Evolutionary conservation across 495 filamentous ascomycete species (phyloP), one percentile per base, ranked within the genome.

Genomic region (Polyplosphaeria fusca): DNA sequence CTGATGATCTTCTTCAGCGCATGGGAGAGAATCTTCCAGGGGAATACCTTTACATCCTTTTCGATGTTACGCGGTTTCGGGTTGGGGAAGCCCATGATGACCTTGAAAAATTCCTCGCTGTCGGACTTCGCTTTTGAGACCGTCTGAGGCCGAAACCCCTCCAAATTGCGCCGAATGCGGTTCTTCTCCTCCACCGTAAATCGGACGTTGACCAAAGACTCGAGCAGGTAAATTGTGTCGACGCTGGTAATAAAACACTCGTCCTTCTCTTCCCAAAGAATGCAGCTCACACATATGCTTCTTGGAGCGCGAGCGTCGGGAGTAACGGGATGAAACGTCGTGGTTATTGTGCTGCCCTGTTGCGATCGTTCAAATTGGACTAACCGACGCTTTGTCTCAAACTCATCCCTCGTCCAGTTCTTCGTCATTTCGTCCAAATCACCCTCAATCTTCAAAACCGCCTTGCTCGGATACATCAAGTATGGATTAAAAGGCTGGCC

Each of bases 121-220:
- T 97, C 92, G 1, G 80, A 65, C 72, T 95, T 95, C 49, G 83
- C 82, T 68, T 98, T 98, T 30, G 89, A 95, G 13, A 97, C 88
- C 0, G 93, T 98, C 52, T 86, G 67, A 5, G 94, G 91, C 13
- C 85, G 80, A 75, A 93, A 96, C 0, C 89, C 89, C 66, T 98
- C 94, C 45, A 98, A 76, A 66, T 98, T 98, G 40, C 93, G 80
- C 11, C 93, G 84, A 64, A 98, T 97, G 35, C 94, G 84, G 67
- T 98, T 98, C 80, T 96, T 97, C 74, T 97, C 93, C 67, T 96
- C 91, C 1, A 95, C 89, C 0, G 85, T 91, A 68, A 97, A 97
- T 9, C 86, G 79, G 13, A 82, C 81, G 2, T 80, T 86, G 9
- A 96, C 86, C 2, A 98, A 76, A 30, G 89, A 87, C 72, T 97